Percentiles rank a stretch among this genome's conserved stretches.
Evolutionary conservation across 176 grass and related monocot species (phyloP).

Genomic region (Cenchrus purpureus): DNA sequence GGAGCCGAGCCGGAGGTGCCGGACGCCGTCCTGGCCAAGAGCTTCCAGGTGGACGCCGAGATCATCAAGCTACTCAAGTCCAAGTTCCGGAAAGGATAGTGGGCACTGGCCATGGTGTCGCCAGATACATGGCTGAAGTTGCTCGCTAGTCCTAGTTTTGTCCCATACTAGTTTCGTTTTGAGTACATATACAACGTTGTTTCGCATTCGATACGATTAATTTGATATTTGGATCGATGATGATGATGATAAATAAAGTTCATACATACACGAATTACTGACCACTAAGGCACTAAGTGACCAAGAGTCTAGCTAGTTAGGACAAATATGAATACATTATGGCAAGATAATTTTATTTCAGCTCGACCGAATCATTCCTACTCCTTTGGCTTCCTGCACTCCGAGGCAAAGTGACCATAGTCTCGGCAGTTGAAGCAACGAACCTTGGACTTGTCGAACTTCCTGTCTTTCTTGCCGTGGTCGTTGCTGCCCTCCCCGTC

Average conservation of each 20-base stretch:
- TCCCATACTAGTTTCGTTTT: not conserved
- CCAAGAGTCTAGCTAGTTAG: too few species aligned
- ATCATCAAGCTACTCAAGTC: slow-evolving; percentile 66
- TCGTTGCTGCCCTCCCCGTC: not conserved
- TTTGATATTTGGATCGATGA: not conserved
- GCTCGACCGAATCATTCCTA: not conserved
- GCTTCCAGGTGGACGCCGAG: slow-evolving; percentile 63
- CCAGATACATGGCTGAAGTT: not conserved
- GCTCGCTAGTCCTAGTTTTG: not conserved
- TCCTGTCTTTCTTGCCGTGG: not conserved
- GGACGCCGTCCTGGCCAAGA: slow-evolving; percentile 63
- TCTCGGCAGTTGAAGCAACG: not conserved
- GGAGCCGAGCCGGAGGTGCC: slow-evolving; percentile 59
- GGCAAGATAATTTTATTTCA: not conserved
- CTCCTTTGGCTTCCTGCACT: not conserved
- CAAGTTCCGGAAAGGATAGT: slow-evolving; percentile 47
- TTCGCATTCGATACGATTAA: not conserved
- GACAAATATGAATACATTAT: not conserved
- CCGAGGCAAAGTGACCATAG: not conserved
- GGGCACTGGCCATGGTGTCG: not conserved
- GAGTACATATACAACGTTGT: slow-evolving; percentile 1
- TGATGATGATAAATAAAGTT: slow-evolving; percentile 24
- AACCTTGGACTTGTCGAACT: not conserved
- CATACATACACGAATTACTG: not conserved
- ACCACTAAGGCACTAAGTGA: too few species aligned